These are phyloP conservation scores for Verbascum thapsus DNA, from an alignment of 257 asterid genomes.

Conservation along the genomic window DNA sequence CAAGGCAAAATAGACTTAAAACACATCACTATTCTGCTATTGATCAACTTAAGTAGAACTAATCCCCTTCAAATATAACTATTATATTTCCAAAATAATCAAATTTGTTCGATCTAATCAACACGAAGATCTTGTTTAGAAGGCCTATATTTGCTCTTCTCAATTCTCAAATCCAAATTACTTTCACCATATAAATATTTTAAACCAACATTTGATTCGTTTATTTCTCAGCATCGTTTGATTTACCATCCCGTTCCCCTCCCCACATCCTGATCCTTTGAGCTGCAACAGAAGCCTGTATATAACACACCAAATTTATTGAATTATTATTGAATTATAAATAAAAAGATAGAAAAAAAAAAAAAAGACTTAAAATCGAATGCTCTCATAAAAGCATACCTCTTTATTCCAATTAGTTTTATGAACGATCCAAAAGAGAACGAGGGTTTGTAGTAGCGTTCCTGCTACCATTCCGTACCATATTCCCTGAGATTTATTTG, in stretches of 20 bases:
- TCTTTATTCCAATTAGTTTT: conserved; percentile 70
- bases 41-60: no score
- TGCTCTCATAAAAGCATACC: conserved; percentile 34
- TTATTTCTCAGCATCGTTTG: conserved; percentile 1
- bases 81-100: no score
- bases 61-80: no score
- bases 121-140: no score
- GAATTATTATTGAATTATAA: no score
- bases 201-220: no score
- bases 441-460: conserved; percentile 49
- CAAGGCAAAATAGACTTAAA: no score
- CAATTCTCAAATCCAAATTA: no score
- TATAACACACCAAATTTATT: conserved; percentile 15
- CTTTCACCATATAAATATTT: no score
- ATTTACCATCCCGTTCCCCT: conserved; percentile 32
- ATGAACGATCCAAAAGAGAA: conserved; percentile 48
- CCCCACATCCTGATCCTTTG: conserved; percentile 39
- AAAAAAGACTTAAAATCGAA: not conserved
- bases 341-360: not conserved
- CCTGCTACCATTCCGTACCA: conserved; percentile 77
- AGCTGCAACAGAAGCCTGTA: conserved; percentile 39
- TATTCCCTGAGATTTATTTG: conserved; percentile 49
- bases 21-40: no score
- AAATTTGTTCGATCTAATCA: no score
- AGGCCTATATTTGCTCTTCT: no score